These are phyloP conservation scores for Monilinia polystroma DNA, from an alignment of 2,329 filamentous ascomycete species.

Conservation along the genomic window DNA sequence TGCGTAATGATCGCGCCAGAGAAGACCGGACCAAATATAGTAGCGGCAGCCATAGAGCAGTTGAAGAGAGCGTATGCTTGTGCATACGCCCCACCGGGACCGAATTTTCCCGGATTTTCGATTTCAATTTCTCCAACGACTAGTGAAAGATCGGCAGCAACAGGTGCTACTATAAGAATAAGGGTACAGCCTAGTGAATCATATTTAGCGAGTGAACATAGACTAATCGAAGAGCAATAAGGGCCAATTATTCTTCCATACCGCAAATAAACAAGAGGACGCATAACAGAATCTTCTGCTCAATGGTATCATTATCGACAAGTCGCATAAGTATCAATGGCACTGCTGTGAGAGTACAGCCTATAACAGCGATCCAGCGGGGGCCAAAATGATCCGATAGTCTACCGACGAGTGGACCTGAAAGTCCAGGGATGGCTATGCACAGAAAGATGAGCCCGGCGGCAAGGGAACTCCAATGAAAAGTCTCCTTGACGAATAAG, in stretches of 20 bases:
- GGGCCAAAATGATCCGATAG: conserved; percentile 54
- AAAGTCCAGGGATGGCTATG: conserved; percentile 57
- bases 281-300: conserved; percentile 63
- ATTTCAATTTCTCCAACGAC: conserved; percentile 55
- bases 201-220: conserved; percentile 28
- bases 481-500: conserved; percentile 53
- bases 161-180: conserved; percentile 57
- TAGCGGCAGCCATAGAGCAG: conserved; percentile 51
- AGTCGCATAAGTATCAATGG: conserved; percentile 63
- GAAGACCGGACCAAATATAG: conserved; percentile 51
- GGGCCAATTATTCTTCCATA: neutral
- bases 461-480: conserved; percentile 53
- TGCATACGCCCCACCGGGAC: conserved; percentile 55
- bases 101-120: conserved; percentile 50
- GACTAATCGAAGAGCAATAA: neutral
- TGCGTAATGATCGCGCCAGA: conserved; percentile 48
- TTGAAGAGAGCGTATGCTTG: conserved; percentile 58
- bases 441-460: conserved; percentile 57
- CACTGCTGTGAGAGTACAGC: conserved; percentile 57
- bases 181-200: conserved; percentile 42
- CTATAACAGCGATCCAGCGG: conserved; percentile 57
- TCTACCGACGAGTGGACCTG: conserved; percentile 56
- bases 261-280: conserved; percentile 60
- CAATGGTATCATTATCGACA: conserved; percentile 54
- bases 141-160: conserved; percentile 67